Percentiles rank a stretch among this genome's conserved stretches.
These are phyloP conservation scores for Daedalea quercina DNA, from an alignment of 768 basidiomycete species.

Conservation along the genomic window DNA sequence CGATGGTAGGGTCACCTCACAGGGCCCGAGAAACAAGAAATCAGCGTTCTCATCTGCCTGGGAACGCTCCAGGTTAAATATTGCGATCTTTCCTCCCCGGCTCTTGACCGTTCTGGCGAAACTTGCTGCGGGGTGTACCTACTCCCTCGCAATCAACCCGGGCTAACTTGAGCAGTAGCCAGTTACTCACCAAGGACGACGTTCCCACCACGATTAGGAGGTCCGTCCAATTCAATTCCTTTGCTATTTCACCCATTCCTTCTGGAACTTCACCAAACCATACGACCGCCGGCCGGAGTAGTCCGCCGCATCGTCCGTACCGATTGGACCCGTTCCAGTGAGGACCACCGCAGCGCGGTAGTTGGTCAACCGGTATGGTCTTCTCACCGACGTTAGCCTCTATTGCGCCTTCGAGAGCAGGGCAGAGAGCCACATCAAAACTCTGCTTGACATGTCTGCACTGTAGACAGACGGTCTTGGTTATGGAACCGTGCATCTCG, in stretches of 20 bases:
- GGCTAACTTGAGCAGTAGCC: not conserved
- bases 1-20: conserved; percentile 37
- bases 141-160: not conserved
- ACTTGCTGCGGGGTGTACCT: conserved; percentile 30
- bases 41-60: conserved; percentile 36
- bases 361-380: conserved; percentile 16
- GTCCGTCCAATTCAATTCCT: conserved; percentile 23
- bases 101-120: conserved; percentile 19
- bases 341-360: conserved; percentile 23
- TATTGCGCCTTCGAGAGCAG: conserved; percentile 19
- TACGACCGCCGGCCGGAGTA: conserved; percentile 32
- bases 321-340: too few species aligned
- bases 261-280: conserved; percentile 34
- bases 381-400: conserved; percentile 25
- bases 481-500: conserved; percentile 58
- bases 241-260: conserved; percentile 23
- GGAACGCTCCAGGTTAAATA: conserved; percentile 28
- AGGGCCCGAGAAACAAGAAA: conserved; percentile 45
- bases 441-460: conserved; percentile 39
- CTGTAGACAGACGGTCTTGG: conserved; percentile 46
- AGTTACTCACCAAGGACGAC: conserved; percentile 27
- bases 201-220: conserved; percentile 34
- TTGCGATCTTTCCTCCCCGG: conserved; percentile 29
- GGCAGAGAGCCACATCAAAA: conserved; percentile 13
- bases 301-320: conserved; percentile 18